Evolutionary conservation across 169 alveolate species (phyloP).

Genomic region (Plasmodium fragile): DNA sequence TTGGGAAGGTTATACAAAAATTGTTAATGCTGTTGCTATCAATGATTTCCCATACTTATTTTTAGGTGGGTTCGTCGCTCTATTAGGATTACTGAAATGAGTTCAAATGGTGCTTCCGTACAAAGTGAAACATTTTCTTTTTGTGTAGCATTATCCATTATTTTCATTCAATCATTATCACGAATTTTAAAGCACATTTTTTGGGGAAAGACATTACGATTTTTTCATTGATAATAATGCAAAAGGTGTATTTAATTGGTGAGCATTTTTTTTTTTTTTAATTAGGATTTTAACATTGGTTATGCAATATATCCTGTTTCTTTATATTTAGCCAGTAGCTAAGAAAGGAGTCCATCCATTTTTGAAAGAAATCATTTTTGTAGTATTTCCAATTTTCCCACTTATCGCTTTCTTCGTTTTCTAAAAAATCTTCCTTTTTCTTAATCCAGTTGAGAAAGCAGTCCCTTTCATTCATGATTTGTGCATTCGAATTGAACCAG

Average conservation of each 20-base stretch:
- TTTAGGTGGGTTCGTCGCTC: not conserved
- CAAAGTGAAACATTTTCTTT: not conserved
- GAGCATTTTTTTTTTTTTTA: slow-evolving; percentile 2
- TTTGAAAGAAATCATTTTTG: not conserved
- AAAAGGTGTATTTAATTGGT: not conserved
- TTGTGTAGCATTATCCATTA: not conserved
- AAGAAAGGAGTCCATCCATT: slow-evolving; percentile 9
- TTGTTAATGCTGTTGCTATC: not conserved
- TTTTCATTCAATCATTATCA: not conserved
- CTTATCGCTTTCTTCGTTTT: not conserved
- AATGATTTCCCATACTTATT: not conserved
- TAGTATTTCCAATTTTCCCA: slow-evolving; percentile 4
- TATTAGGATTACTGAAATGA: not conserved
- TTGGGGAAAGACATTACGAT: not conserved
- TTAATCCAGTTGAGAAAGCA: not conserved
- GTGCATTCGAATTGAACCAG: slow-evolving; percentile 12
- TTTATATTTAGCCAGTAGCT: not conserved
- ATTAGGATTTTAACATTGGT: not conserved
- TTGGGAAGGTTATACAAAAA: not conserved
- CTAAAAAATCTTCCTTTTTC: slow-evolving; percentile 6
- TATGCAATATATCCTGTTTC: not conserved
- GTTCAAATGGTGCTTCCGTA: not conserved
- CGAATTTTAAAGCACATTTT: not conserved
- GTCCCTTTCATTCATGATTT: slow-evolving; percentile 7
- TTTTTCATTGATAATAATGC: not conserved